A percentile compares a stretch with the other conserved stretches of the same genome.
Evolutionary conservation across 495 filamentous ascomycete species (phyloP).

Genomic region (Cladorrhinum samala): DNA sequence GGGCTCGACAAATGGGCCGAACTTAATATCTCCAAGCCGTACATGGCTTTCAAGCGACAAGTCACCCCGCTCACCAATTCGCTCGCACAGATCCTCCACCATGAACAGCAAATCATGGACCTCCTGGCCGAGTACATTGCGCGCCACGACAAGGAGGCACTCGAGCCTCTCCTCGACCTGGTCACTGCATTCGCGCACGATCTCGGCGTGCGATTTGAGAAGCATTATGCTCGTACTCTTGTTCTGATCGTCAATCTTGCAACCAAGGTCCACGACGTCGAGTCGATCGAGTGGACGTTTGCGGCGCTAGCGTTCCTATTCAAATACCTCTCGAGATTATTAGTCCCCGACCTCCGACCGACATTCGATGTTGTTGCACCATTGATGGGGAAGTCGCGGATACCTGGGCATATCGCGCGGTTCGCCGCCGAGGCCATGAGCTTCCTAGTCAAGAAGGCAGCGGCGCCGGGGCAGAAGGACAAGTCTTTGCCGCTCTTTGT

Average conservation of each 20-base stretch:
- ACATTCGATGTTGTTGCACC: slow-evolving; percentile 77
- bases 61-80: slow-evolving; percentile 75
- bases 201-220: slow-evolving; percentile 80
- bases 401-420: slow-evolving; percentile 75
- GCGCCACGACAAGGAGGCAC: slow-evolving; percentile 61
- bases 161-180: slow-evolving; percentile 81
- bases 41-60: slow-evolving; percentile 65
- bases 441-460: slow-evolving; percentile 86
- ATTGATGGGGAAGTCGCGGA: slow-evolving; percentile 74
- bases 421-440: slow-evolving; percentile 95
- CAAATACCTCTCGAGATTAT: slow-evolving; percentile 84
- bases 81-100: slow-evolving; percentile 83
- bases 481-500: slow-evolving; percentile 64
- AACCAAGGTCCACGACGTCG: slow-evolving; percentile 48
- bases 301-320: slow-evolving; percentile 90
- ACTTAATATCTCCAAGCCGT: slow-evolving; percentile 77
- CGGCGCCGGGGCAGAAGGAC: slow-evolving; percentile 63
- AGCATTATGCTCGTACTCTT: slow-evolving; percentile 68
- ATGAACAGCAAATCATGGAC: slow-evolving; percentile 76
- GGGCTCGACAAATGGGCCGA: slow-evolving; percentile 85
- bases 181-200: slow-evolving; percentile 89
- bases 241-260: slow-evolving; percentile 55
- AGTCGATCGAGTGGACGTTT: slow-evolving; percentile 95
- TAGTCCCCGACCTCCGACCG: slow-evolving; percentile 79
- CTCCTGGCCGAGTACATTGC: slow-evolving; percentile 72